These are phyloP conservation scores for Extremus antarcticus DNA, from an alignment of 495 filamentous ascomycete species.

Conservation along the genomic window DNA sequence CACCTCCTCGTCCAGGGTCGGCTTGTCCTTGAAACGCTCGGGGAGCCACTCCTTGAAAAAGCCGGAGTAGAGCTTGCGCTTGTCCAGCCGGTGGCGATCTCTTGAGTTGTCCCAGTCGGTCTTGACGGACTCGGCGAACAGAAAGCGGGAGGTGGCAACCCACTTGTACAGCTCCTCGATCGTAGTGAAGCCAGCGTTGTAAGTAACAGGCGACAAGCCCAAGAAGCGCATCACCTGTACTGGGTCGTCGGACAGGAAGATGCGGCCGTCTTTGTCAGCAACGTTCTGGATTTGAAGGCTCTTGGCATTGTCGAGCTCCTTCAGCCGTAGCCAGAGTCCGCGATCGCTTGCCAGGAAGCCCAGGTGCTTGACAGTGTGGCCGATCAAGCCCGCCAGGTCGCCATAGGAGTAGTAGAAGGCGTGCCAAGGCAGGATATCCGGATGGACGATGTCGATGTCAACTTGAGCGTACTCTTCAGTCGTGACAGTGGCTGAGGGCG, in stretches of 20 bases:
- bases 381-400: conserved; percentile 57
- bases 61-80: conserved; percentile 36
- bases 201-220: conserved; percentile 36
- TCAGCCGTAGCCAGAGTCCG: conserved; percentile 50
- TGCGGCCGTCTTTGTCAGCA: conserved; percentile 42
- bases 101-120: conserved; percentile 35
- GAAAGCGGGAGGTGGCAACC: conserved; percentile 41
- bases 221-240: conserved; percentile 45
- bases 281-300: conserved; percentile 3
- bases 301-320: conserved; percentile 34
- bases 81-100: conserved; percentile 38
- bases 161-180: conserved; percentile 48
- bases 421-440: conserved; percentile 43
- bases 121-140: conserved; percentile 27
- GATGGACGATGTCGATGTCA: conserved; percentile 46
- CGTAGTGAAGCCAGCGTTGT: conserved; percentile 34
- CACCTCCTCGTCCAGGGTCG: not conserved
- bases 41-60: conserved; percentile 44
- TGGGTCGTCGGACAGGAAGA: conserved; percentile 48
- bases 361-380: conserved; percentile 45
- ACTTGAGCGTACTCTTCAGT: conserved; percentile 45
- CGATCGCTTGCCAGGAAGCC: conserved; percentile 52
- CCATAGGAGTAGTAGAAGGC: conserved; percentile 52
- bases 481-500: not conserved
- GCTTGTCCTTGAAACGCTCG: not conserved